Percentiles rank a stretch among this genome's conserved stretches.
Evolutionary conservation across 179 eudicot genomes (phyloP).

Genomic region (Heliamphora pulchella): DNA sequence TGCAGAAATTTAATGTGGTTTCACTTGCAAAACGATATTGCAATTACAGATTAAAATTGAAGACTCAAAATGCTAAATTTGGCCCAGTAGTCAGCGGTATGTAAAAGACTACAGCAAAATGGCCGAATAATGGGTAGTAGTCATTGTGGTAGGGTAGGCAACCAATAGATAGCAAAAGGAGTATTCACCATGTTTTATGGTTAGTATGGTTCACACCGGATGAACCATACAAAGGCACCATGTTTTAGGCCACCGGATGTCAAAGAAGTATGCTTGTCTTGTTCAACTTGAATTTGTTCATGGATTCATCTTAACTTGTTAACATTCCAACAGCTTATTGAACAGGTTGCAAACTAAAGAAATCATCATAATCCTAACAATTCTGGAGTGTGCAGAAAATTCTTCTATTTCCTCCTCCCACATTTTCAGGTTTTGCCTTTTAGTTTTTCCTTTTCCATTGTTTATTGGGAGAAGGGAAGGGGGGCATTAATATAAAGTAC

Average conservation of each 20-base stretch:
- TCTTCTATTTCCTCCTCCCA: not conserved
- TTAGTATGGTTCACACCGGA: no score
- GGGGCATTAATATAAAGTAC: not conserved
- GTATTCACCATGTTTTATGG: no score
- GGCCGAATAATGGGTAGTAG: no score
- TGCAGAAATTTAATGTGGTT: not conserved
- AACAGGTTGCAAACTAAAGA: conserved; percentile 7
- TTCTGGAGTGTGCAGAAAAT: not conserved
- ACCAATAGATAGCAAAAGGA: no score
- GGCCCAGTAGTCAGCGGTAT: conserved; percentile 1
- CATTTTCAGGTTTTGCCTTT: not conserved
- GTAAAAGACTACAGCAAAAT: not conserved
- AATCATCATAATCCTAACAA: not conserved
- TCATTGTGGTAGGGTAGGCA: not conserved
- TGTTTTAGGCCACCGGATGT: not conserved
- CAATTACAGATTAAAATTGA: conserved; percentile 2
- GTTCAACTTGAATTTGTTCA: not conserved
- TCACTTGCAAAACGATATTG: not conserved
- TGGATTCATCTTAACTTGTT: not conserved
- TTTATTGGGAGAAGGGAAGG: not conserved
- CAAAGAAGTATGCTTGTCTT: not conserved
- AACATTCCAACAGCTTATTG: not conserved
- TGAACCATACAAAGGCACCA: not conserved
- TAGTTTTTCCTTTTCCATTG: not conserved
- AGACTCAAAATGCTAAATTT: not conserved